Evolutionary conservation across 495 filamentous ascomycete species (phyloP).

Genomic region (Apiosordaria backusii): DNA sequence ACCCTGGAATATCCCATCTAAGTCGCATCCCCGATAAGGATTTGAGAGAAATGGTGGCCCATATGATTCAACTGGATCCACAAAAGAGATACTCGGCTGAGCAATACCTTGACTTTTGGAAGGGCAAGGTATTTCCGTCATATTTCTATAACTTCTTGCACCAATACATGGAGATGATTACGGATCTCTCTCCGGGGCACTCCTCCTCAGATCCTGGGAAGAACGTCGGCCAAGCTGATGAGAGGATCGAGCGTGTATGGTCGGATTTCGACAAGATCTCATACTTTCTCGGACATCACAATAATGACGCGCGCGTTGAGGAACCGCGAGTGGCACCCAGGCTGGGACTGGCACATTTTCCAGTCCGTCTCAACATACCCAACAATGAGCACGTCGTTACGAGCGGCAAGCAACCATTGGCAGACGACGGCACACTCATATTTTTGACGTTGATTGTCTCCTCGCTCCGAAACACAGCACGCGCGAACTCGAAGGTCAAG

Average conservation of each 20-base stretch:
- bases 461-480: slow-evolving; percentile 82
- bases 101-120: slow-evolving; percentile 90
- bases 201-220: slow-evolving; percentile 53
- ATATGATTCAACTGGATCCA: slow-evolving; percentile 94
- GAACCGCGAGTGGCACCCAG: slow-evolving; percentile 36
- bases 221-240: slow-evolving; percentile 79
- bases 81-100: slow-evolving; percentile 90
- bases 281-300: slow-evolving; percentile 77
- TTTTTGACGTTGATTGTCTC: slow-evolving; percentile 85
- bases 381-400: slow-evolving; percentile 67
- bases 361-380: slow-evolving; percentile 85
- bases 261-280: slow-evolving; percentile 97
- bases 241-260: slow-evolving; percentile 88
- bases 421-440: slow-evolving; percentile 88
- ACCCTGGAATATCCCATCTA: slow-evolving; percentile 73
- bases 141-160: slow-evolving; percentile 98
- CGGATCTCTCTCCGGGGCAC: slow-evolving; percentile 82
- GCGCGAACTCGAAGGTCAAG: slow-evolving; percentile 78
- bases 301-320: slow-evolving; percentile 36
- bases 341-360: slow-evolving; percentile 54
- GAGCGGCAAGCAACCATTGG: slow-evolving; percentile 38
- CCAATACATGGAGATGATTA: slow-evolving; percentile 94
- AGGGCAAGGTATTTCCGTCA: slow-evolving; percentile 84
- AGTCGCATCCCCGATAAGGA: slow-evolving; percentile 84
- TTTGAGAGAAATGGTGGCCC: slow-evolving; percentile 78